These are phyloP conservation scores for Triticum urartu DNA, from an alignment of 176 grass and related monocot species.

Conservation along the genomic window DNA sequence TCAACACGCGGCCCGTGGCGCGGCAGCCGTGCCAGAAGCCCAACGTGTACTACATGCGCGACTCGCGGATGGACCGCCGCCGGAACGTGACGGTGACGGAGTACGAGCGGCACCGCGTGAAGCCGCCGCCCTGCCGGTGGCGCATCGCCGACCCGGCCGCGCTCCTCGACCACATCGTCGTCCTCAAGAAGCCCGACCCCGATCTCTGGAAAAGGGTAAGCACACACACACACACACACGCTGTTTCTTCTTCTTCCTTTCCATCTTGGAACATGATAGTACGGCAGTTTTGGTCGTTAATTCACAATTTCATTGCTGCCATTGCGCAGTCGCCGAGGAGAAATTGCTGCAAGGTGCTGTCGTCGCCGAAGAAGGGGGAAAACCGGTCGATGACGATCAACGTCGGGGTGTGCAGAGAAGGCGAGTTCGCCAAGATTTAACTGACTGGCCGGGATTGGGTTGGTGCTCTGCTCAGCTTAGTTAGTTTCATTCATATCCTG, in stretches of 20 bases:
- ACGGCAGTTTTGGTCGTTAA: background rate
- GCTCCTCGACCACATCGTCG: slow-evolving; percentile 66
- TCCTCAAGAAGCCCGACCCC: slow-evolving; percentile 85
- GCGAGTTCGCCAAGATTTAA: slow-evolving; percentile 66
- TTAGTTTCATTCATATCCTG: background rate
- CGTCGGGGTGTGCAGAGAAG: slow-evolving; percentile 62
- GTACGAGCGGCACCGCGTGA: slow-evolving; percentile 62
- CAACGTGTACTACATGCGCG: slow-evolving; percentile 71
- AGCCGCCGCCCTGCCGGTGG: slow-evolving; percentile 68
- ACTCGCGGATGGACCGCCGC: slow-evolving; percentile 49
- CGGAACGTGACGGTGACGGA: slow-evolving; percentile 68
- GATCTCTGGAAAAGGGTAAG: slow-evolving; percentile 77
- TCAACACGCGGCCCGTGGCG: slow-evolving; percentile 76
- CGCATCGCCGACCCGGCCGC: slow-evolving; percentile 58
- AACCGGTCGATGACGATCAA: slow-evolving; percentile 60
- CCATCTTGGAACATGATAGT: background rate
- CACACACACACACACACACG: too few relatives aligned
- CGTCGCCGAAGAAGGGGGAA: slow-evolving; percentile 62
- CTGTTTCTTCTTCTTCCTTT: background rate
- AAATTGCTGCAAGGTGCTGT: slow-evolving; percentile 90
- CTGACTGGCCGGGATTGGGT: background rate
- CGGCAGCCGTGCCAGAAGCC: slow-evolving; percentile 71
- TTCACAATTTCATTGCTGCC: background rate
- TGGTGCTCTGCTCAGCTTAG: background rate
- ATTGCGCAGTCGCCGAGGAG: slow-evolving; percentile 69